These are phyloP conservation scores for Xylogone sp. DNA, from an alignment of 2,329 filamentous ascomycete species.

Conservation along the genomic window DNA sequence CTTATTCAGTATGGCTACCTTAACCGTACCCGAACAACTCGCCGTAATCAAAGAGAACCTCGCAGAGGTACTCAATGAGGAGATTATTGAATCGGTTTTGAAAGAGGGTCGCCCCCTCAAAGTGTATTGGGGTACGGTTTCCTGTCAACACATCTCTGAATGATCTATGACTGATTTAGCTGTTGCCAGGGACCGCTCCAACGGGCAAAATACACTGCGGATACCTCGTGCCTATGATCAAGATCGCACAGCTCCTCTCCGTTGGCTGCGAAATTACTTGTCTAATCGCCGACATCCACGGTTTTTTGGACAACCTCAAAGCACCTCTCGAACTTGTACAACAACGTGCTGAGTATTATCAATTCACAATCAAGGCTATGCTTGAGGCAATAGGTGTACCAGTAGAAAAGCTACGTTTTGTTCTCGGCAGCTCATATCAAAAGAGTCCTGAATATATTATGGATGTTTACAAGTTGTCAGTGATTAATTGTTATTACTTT, in stretches of 20 bases:
- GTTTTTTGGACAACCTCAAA: constrained; percentile 79
- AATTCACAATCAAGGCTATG: constrained; percentile 68
- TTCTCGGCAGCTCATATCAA: constrained; percentile 83
- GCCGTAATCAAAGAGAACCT: constrained; percentile 77
- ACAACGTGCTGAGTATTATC: constrained; percentile 76
- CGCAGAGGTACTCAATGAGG: constrained; percentile 76
- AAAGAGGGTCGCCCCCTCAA: constrained; percentile 68
- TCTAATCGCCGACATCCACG: constrained; percentile 67
- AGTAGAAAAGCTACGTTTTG: constrained; percentile 75
- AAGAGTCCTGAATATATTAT: constrained; percentile 68
- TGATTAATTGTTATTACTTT: too few relatives aligned
- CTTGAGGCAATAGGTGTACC: constrained; percentile 76
- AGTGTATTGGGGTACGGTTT: constrained; percentile 72
- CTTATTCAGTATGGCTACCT: too few relatives aligned
- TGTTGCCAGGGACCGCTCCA: constrained; percentile 1
- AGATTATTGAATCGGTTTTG: constrained; percentile 74
- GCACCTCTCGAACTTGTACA: constrained; percentile 81
- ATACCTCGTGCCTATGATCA: constrained; percentile 78
- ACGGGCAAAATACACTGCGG: constrained; percentile 78
- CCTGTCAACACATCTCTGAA: too few relatives aligned
- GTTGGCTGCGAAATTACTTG: constrained; percentile 78
- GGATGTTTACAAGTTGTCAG: constrained; percentile 74
- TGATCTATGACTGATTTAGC: too few relatives aligned
- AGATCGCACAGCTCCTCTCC: constrained; percentile 69
- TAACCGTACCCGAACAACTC: too few relatives aligned